Conservation (phyloP, 2,329 filamentous ascomycete species). For the Arthrobotrys conoides region DNA sequence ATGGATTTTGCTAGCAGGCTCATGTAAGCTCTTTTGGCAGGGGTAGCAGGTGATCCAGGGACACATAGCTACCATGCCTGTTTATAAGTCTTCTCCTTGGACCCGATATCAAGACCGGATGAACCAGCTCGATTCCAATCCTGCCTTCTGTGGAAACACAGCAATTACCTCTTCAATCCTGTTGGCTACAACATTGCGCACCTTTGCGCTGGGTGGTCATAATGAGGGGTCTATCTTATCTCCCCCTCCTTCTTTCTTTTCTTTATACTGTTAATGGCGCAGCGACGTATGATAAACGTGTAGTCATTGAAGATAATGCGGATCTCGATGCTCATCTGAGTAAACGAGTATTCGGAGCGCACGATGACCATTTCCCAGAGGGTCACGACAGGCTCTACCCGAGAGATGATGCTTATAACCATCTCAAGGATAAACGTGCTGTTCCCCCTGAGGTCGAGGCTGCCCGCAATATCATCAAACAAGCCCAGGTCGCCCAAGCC, state of each 20-base stretch:
- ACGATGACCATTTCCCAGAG: slow-evolving; percentile 26
- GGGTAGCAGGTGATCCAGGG: slow-evolving; percentile 4
- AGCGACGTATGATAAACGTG: neutral
- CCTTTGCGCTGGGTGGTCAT: slow-evolving; percentile 10
- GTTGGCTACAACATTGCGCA: slow-evolving; percentile 10
- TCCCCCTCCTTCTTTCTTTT: slow-evolving; percentile 13
- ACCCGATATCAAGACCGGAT: neutral
- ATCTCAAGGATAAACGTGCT: slow-evolving; percentile 23
- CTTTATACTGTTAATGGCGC: slow-evolving; percentile 5
- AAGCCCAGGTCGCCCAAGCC: slow-evolving; percentile 8
- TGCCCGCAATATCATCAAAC: slow-evolving; percentile 5
- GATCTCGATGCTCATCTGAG: slow-evolving; percentile 17
- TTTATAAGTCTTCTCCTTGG: slow-evolving; percentile 15
- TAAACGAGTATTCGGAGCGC: slow-evolving; percentile 18
- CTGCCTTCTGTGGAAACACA: neutral
- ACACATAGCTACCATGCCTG: slow-evolving; percentile 17
- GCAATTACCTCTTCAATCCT: neutral
- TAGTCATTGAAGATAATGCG: slow-evolving; percentile 30
- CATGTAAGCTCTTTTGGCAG: slow-evolving; percentile 1
- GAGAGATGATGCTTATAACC: slow-evolving; percentile 31
- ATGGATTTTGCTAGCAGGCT: neutral
- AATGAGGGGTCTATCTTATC: slow-evolving; percentile 25
- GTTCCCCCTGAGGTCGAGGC: slow-evolving; percentile 20
- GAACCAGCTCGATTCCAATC: neutral
- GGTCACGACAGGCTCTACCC: slow-evolving; percentile 16